Base-by-base conservation (phyloP, 2,329 filamentous ascomycete genomes). In the Colletotrichum limetticola region DNA sequence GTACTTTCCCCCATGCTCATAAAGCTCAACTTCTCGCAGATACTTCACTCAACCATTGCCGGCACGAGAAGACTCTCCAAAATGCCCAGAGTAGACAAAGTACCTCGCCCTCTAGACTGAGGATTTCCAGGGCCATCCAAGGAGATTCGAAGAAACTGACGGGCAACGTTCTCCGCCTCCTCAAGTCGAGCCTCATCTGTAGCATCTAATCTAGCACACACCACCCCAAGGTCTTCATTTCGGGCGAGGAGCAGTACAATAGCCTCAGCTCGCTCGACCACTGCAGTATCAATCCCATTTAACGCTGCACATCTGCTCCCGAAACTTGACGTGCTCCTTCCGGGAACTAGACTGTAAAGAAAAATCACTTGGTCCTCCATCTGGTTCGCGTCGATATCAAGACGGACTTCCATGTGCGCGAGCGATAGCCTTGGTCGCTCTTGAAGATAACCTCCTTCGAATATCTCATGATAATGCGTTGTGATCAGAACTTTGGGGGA, bases 281-380 rank as follows among this genome's bases (percentile, higher is more conserved):
- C 89, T 5, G 88, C 86, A 22, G 83, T 78, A 35, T 94, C 92
- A 16, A 99, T 91, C 1, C 95, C 95, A 77, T 97, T 98, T 81
- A 97, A 89, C 4, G 91, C 91, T 32, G 97, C 97, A 79, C 97
- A 98, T 82, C 90, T 89, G 32, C 92, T 94, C 0, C 97, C 97
- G 78, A 97, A 97, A 79, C 95, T 98, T 16, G 93, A 93, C 8
- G 86, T 90, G 76, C 92, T 96, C 68, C 92, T 88, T 0, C 95
- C 95, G 2, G 85, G 76, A 4, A 82, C 78, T n/a, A 93, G 83
- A 32, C 91, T 92, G 81, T 96, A 97, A 1, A 98, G 87, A 77
- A 93, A 95, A 0, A 89, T 91, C 35, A 95, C 87, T 75, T 94
- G 91, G 1, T 93, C 87, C 30, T 92, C 88, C 3, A 83, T 77